Percentiles rank a stretch among this genome's conserved stretches.
These are phyloP conservation scores for Trifolium dubium DNA, from an alignment of 306 rosid species.

Conservation along the genomic window DNA sequence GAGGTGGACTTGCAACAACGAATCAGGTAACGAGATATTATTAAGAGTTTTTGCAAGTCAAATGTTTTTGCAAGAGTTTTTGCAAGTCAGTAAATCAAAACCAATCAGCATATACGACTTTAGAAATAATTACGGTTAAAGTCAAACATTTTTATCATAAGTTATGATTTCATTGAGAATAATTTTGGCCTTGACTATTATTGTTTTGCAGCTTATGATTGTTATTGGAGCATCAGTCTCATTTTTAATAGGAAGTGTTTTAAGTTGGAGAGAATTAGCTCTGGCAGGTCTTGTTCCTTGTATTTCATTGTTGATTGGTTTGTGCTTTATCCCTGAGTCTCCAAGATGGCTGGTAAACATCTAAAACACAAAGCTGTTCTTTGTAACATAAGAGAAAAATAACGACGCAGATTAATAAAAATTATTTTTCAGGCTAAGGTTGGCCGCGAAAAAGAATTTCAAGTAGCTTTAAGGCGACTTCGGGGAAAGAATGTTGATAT, in stretches of 20 bases:
- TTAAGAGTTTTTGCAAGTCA: no score
- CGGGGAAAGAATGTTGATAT: constrained; percentile 60
- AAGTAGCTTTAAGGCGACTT: constrained; percentile 65
- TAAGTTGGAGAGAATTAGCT: constrained; percentile 67
- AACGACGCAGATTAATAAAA: constrained; percentile 4
- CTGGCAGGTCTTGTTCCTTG: constrained; percentile 68
- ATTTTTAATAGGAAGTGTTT: constrained; percentile 63
- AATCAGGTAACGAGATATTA: constrained; percentile 56
- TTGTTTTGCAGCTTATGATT: constrained; percentile 64
- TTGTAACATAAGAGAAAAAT: constrained; percentile 20
- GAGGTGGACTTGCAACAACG: constrained; percentile 75
- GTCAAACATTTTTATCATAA: not conserved
- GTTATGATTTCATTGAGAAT: not conserved
- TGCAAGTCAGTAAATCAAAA: not conserved
- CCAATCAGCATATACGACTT: not conserved
- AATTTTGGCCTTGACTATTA: constrained; percentile 27
- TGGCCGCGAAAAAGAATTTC: constrained; percentile 56
- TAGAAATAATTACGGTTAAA: not conserved
- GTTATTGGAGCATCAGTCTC: constrained; percentile 71
- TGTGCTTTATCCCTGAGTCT: constrained; percentile 77
- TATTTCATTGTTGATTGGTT: constrained; percentile 64
- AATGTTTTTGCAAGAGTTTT: no score
- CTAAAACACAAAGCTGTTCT: constrained; percentile 7
- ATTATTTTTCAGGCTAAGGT: constrained; percentile 65
- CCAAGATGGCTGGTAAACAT: constrained; percentile 84